These are phyloP conservation scores for Tieghemiomyces parasiticus DNA, from an alignment of 192 early-diverging fungal genomes.

Conservation along the genomic window DNA sequence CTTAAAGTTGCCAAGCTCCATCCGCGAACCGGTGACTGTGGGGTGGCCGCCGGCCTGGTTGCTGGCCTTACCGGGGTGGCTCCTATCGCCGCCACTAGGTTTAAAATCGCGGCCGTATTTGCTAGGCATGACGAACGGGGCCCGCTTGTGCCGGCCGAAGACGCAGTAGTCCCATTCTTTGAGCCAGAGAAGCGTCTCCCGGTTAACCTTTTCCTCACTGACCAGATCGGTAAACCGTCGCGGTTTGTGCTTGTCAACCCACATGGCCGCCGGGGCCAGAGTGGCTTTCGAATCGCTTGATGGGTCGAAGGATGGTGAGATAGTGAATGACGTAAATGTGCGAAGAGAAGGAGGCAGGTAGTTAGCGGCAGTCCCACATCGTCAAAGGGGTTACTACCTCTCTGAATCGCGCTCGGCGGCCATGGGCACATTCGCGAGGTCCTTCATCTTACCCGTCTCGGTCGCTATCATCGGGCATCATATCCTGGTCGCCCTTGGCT, in stretches of 20 bases:
- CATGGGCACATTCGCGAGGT: neutral
- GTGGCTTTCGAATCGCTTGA: neutral
- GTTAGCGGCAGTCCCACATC: neutral
- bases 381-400: neutral
- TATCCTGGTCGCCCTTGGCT: neutral
- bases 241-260: constrained; percentile 89
- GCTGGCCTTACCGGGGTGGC: no score
- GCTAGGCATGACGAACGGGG: no score
- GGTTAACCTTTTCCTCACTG: constrained; percentile 82
- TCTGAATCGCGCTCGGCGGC: neutral
- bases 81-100: no score
- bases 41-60: no score
- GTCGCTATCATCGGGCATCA: neutral
- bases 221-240: constrained; percentile 67
- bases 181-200: constrained; percentile 84
- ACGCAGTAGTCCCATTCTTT: constrained; percentile 96
- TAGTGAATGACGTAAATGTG: neutral
- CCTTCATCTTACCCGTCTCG: neutral
- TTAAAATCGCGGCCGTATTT: no score
- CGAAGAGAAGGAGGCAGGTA: neutral
- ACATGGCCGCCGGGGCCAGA: constrained; percentile 25
- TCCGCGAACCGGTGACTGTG: no score
- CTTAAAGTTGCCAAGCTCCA: no score
- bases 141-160: constrained; percentile 38
- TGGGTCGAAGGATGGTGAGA: neutral